Conservation (phyloP, 129 eudicot species). For the Oenanthe sinensis region DNA sequence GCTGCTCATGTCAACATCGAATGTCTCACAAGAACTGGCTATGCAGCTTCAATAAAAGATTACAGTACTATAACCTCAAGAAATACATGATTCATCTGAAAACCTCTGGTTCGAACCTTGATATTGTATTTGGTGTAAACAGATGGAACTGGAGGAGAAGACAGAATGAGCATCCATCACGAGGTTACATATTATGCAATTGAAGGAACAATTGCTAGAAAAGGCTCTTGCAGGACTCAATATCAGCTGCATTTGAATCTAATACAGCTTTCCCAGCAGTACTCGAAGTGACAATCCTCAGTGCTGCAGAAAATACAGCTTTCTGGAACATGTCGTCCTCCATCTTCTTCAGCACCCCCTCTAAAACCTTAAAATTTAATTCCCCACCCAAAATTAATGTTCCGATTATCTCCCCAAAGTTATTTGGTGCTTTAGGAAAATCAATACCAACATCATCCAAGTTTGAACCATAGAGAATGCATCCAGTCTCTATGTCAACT, state of each 20-base stretch:
- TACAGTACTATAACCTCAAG: background rate
- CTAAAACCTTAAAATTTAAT: conserved; percentile 50
- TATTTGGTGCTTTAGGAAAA: conserved; percentile 80
- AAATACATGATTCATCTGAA: conserved; percentile 10
- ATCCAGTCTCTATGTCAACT: conserved; percentile 44
- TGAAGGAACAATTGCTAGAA: conserved; percentile 24
- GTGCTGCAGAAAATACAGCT: conserved; percentile 42
- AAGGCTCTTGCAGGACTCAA: conserved; percentile 59
- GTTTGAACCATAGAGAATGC: conserved; percentile 49
- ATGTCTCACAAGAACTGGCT: background rate
- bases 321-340: conserved; percentile 59
- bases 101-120: background rate
- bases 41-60: background rate
- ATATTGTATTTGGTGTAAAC: background rate
- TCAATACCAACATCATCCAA: conserved; percentile 84
- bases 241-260: conserved; percentile 65
- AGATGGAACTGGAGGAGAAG: conserved; percentile 1
- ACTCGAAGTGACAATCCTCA: conserved; percentile 29
- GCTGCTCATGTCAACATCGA: background rate
- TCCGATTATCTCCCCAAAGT: conserved; percentile 79
- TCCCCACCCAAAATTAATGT: conserved; percentile 53
- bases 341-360: conserved; percentile 56
- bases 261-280: conserved; percentile 44
- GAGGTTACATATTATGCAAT: background rate
- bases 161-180: background rate